Evolutionary conservation across 106 monocot species (phyloP).

Genomic region (Apostasia shenzhenica): DNA sequence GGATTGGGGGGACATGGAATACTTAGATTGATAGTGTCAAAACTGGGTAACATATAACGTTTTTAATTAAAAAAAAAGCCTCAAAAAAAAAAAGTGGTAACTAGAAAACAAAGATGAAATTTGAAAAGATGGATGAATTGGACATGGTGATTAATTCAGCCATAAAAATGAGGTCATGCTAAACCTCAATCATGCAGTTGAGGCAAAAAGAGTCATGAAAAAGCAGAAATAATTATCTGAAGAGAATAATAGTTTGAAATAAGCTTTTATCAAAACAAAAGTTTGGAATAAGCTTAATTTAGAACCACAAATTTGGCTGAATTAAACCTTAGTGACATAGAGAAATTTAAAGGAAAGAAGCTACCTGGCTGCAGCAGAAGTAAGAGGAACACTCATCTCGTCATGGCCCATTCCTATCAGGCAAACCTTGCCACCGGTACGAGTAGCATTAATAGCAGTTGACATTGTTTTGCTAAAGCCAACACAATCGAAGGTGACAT

Average conservation of each 20-base stretch:
- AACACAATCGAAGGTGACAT: slow-evolving; percentile 81
- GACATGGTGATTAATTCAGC: not conserved
- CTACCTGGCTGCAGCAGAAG: slow-evolving; percentile 78
- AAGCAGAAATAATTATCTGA: not conserved
- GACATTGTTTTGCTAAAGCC: slow-evolving; percentile 93
- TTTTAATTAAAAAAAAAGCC: too few species aligned
- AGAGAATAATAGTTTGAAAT: not conserved
- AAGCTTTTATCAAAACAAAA: not conserved
- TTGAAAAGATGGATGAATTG: too few species aligned
- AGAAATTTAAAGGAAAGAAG: not conserved
- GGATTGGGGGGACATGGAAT: too few species aligned
- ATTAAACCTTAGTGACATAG: not conserved
- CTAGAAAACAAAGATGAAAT: too few species aligned
- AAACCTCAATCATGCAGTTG: not conserved
- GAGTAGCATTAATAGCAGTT: slow-evolving; percentile 68
- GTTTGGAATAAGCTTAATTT: too few species aligned
- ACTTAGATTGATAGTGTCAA: too few species aligned
- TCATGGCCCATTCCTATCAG: slow-evolving; percentile 92
- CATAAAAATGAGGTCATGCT: not conserved
- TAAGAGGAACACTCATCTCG: slow-evolving; percentile 84
- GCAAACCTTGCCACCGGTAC: slow-evolving; percentile 83
- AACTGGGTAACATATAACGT: too few species aligned
- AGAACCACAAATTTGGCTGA: not conserved
- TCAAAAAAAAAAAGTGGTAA: too few species aligned
- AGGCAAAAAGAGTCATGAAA: not conserved